Conservation (phyloP, 257 asterid genomes). For the Nicotiana attenuata region DNA sequence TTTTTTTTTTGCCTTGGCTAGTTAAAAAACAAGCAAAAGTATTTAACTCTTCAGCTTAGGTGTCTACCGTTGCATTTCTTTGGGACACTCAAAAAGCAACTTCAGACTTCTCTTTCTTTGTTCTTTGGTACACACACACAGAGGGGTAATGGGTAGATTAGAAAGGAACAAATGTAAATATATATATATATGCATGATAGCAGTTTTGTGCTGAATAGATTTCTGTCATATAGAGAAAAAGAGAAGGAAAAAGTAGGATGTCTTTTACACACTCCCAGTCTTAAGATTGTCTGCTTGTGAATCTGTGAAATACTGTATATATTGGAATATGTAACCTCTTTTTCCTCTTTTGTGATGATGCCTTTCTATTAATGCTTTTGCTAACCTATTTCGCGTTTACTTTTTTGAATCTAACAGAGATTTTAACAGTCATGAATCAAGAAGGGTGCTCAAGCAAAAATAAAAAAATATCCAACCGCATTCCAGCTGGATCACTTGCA, state of each 20-base stretch:
- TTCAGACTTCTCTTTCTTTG: conserved; percentile 38
- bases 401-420: too few species aligned
- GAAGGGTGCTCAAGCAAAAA: too few species aligned
- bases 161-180: conserved; percentile 18
- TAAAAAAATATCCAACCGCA: too few species aligned
- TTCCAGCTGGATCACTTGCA: too few species aligned
- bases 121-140: conserved; percentile 18
- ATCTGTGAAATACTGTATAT: conserved; percentile 18
- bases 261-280: conserved; percentile 58
- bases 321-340: conserved; percentile 43
- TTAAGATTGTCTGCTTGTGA: conserved; percentile 54
- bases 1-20: conserved; percentile 27
- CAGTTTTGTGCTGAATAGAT: conserved; percentile 34
- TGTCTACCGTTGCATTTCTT: conserved; percentile 49
- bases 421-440: too few species aligned
- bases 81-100: conserved; percentile 69
- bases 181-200: neutral
- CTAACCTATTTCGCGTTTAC: too few species aligned
- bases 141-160: neutral
- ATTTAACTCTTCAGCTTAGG: conserved; percentile 53
- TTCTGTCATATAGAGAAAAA: conserved; percentile 35
- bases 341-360: neutral
- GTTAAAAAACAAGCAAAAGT: conserved; percentile 37
- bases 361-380: too few species aligned
- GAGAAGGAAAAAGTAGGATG: conserved; percentile 44